Evolutionary conservation across 345 rosid genomes (phyloP).

Genomic region (Lenwebbia sp.): DNA sequence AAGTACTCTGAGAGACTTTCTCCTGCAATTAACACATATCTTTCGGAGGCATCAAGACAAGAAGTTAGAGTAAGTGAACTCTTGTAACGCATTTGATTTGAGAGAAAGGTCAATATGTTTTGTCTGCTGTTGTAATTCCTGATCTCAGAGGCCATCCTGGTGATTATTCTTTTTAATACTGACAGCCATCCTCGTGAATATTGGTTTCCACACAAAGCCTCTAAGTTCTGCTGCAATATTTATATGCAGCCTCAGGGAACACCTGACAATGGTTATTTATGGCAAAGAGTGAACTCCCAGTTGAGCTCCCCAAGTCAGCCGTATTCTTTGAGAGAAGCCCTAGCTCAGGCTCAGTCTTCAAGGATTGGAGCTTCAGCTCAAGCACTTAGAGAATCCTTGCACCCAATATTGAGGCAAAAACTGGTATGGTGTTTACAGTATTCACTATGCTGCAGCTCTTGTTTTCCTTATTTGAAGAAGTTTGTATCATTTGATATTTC

Average conservation of each 20-base stretch:
- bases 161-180: neutral
- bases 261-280: constrained; percentile 81
- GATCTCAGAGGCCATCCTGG: neutral
- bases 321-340: constrained; percentile 95
- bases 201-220: neutral
- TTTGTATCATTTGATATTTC: neutral
- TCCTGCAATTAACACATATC: constrained; percentile 86
- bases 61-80: constrained; percentile 69
- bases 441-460: neutral
- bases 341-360: constrained; percentile 97
- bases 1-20: constrained; percentile 97
- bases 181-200: neutral
- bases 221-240: neutral
- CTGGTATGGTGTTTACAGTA: constrained; percentile 40
- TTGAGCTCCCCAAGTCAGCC: constrained; percentile 98
- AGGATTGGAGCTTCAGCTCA: constrained; percentile 99
- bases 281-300: constrained; percentile 99
- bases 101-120: neutral
- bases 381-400: constrained; percentile 93
- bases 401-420: constrained; percentile 91
- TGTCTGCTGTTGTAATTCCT: neutral
- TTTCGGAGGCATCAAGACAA: constrained; percentile 97
- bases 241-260: constrained; percentile 79
- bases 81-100: neutral
- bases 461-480: neutral